Evolutionary conservation across 2,329 filamentous ascomycete species (phyloP), one percentile per base, ranked within the genome.

Genomic region (Blastomyces parvus): DNA sequence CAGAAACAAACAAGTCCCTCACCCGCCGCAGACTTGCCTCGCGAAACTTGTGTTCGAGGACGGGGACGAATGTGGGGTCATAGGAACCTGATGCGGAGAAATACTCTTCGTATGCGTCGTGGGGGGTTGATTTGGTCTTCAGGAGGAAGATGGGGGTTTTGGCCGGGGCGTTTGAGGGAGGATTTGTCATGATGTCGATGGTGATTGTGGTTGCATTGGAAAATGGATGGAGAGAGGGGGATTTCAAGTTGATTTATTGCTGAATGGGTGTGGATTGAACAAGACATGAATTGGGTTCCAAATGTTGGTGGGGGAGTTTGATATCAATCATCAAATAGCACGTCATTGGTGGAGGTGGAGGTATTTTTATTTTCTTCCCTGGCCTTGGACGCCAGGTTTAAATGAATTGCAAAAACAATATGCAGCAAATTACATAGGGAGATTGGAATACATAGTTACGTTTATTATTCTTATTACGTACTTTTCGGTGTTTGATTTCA

Each of bases 121-220:
- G 70, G 0, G 79, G 78, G 46, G 72, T 71, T 53, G 79, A 80
- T 67, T 74, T 74, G 52, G 79, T 80, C 69, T 81, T 81, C 50
- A 81, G 78, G 64, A 81, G 75, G 67, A 80, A 73, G 62, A 81
- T 73, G 38, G 78, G 77, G 9, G 68, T 65, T 27, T 66, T 63
- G 27, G 40, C 44, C 38, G 22, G n/a, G 13, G 33, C 3, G 19
- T 17, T 36, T 55, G 60, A 25, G 4, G 55, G 33, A 60, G 22
- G 50, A 22, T 36, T 65, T 36, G 27, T 59, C 40, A 59, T 59
- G 25, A 40, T 46, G 30, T 7, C 30, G 30, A 33, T 33, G 36
- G 27, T 38, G 56, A 30, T 30, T 44, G 38, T 46, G 36, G 17
- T 33, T 19, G 25, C 40, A 59, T 59, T 44, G 17, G 40, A n/a